Evolutionary conservation across 1,284 basidiomycete genomes (phyloP).

Genomic region (Inonotus obliquus): DNA sequence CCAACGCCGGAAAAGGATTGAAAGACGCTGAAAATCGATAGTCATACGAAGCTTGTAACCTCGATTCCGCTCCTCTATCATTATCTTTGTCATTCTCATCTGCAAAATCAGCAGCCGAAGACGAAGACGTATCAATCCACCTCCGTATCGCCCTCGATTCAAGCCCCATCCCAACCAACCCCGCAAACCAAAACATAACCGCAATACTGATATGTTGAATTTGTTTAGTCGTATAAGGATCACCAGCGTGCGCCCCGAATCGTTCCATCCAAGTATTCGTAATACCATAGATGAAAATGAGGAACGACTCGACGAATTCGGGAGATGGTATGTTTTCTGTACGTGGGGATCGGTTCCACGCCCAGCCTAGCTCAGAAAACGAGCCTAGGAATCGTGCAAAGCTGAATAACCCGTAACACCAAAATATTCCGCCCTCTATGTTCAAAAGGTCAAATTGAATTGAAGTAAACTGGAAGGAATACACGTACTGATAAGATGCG

Average conservation of each 20-base stretch:
- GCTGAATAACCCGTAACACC: constrained; percentile 84
- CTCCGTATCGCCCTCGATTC: constrained; percentile 72
- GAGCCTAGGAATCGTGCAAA: constrained; percentile 92
- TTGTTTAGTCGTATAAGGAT: constrained; percentile 89
- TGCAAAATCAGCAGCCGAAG: constrained; percentile 44
- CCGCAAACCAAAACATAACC: constrained; percentile 95
- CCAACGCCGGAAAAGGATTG: constrained; percentile 92
- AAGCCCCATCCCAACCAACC: constrained; percentile 84
- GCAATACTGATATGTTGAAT: constrained; percentile 96
- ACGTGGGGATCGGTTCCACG: constrained; percentile 78
- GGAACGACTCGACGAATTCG: constrained; percentile 83
- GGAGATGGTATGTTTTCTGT: constrained; percentile 54
- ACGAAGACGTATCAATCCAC: constrained; percentile 63
- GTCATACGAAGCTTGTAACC: constrained; percentile 53
- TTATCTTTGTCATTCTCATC: constrained; percentile 21
- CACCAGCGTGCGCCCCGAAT: constrained; percentile 76
- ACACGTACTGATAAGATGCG: constrained; percentile 85
- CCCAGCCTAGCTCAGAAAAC: constrained; percentile 88
- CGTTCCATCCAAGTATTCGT: constrained; percentile 98
- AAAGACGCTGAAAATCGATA: too few relatives aligned
- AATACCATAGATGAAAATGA: constrained; percentile 88
- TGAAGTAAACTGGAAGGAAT: constrained; percentile 14
- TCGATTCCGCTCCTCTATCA: too few relatives aligned
- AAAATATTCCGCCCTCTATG: constrained; percentile 84
- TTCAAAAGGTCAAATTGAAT: not conserved